These are phyloP conservation scores for Peronosclerospora sorghi DNA, from an alignment of 352 stramenopile species.

Conservation along the genomic window DNA sequence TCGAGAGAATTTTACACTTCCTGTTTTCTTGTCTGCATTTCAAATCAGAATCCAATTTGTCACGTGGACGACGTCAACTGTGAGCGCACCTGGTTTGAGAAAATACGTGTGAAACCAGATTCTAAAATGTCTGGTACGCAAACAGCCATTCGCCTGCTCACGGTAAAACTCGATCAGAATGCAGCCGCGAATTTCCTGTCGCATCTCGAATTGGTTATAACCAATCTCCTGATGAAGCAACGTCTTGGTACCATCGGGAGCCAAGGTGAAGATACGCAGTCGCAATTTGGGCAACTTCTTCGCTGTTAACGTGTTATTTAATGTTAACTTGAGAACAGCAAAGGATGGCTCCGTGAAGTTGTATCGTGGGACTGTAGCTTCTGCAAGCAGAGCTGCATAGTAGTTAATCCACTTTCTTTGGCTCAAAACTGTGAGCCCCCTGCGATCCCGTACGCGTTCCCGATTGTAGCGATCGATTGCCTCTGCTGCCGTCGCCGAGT, in stretches of 20 bases:
- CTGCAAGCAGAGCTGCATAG: conserved; percentile 24
- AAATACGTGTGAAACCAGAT: conserved; percentile 67
- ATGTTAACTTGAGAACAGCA: conserved; percentile 22
- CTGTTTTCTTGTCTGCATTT: conserved; percentile 22
- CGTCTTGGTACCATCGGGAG: conserved; percentile 16
- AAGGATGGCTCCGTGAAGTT: conserved; percentile 18
- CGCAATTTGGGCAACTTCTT: conserved; percentile 25
- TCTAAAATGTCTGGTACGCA: conserved; percentile 55
- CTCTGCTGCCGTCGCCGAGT: conserved; percentile 22
- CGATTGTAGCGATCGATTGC: conserved; percentile 65
- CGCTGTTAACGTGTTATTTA: conserved; percentile 35
- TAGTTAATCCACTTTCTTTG: conserved; percentile 70
- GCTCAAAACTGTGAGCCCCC: conserved; percentile 51
- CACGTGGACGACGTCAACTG: neutral
- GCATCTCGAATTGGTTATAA: conserved; percentile 36
- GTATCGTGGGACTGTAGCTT: conserved; percentile 7
- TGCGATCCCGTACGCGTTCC: conserved; percentile 39
- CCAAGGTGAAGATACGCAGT: conserved; percentile 37
- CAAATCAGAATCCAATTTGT: neutral
- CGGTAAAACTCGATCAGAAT: conserved; percentile 53
- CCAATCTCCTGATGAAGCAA: conserved; percentile 40
- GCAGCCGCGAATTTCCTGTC: conserved; percentile 33
- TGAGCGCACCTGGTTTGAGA: conserved; percentile 20
- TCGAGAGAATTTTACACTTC: conserved; percentile 26
- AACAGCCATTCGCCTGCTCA: conserved; percentile 23